Conservation (phyloP, 495 filamentous ascomycete species). For the Parathielavia appendiculata region DNA sequence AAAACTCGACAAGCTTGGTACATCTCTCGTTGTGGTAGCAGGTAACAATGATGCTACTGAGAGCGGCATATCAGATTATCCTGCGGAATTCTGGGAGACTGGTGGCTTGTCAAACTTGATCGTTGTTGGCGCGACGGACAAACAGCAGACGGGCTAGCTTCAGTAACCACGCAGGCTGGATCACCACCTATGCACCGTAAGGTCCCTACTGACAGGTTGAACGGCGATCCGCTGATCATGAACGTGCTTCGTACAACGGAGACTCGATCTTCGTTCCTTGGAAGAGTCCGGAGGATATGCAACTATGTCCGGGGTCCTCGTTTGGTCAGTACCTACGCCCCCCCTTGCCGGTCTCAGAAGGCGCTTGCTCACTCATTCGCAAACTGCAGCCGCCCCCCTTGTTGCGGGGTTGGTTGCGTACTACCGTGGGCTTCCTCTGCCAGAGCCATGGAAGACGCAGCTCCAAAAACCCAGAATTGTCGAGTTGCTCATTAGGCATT, state of each 20-base stretch:
- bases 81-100: neutral
- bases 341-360: neutral
- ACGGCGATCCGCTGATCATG: no score
- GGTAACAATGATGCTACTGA: neutral
- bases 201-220: neutral
- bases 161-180: neutral
- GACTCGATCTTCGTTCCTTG: neutral
- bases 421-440: neutral
- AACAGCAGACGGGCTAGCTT: neutral
- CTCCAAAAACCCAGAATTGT: neutral
- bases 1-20: neutral
- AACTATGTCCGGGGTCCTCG: neutral
- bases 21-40: neutral
- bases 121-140: neutral
- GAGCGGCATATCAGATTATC: neutral
- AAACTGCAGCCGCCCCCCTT: neutral
- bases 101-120: neutral
- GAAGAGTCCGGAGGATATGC: neutral
- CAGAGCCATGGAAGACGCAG: neutral
- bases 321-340: neutral
- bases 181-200: neutral
- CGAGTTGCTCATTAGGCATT: neutral
- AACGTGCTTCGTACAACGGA: no score
- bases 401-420: neutral
- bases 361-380: neutral